phyloP scores from a whole-genome alignment of 2,329 filamentous ascomycete genomes.

The Seiridium unicorne region DNA sequence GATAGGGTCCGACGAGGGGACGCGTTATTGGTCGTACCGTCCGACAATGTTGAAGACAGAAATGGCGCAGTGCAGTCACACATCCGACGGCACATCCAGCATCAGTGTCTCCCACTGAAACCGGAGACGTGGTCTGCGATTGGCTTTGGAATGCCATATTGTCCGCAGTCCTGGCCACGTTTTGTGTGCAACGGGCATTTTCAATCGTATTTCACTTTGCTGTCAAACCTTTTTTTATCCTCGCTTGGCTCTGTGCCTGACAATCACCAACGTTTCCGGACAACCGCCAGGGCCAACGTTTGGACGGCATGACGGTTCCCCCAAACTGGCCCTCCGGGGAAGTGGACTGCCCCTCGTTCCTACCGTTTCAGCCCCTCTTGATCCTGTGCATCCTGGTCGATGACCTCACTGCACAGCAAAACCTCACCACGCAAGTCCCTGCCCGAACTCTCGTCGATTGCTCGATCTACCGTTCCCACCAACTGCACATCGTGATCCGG shows the following conservation, averaged over 20 bases:
- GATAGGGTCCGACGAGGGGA: not conserved
- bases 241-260: conserved; percentile 2
- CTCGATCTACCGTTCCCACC: not conserved
- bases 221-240: not conserved
- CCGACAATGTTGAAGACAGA: not conserved
- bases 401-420: conserved; percentile 2
- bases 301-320: not conserved
- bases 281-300: not conserved
- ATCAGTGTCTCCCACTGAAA: not conserved
- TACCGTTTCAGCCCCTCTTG: not conserved
- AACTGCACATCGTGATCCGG: not conserved
- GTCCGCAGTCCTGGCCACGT: too few species aligned
- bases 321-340: not conserved
- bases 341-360: conserved; percentile 7
- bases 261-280: conserved; percentile 1
- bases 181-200: not conserved
- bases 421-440: conserved; percentile 1
- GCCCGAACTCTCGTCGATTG: not conserved
- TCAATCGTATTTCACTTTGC: not conserved
- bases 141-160: too few species aligned
- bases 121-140: too few species aligned
- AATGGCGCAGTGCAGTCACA: not conserved
- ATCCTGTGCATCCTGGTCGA: not conserved
- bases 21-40: not conserved
- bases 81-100: not conserved